Percentiles rank a stretch among this genome's conserved stretches.
These are phyloP conservation scores for Fusarium falciforme DNA, from an alignment of 2,329 filamentous ascomycete genomes.

Conservation along the genomic window DNA sequence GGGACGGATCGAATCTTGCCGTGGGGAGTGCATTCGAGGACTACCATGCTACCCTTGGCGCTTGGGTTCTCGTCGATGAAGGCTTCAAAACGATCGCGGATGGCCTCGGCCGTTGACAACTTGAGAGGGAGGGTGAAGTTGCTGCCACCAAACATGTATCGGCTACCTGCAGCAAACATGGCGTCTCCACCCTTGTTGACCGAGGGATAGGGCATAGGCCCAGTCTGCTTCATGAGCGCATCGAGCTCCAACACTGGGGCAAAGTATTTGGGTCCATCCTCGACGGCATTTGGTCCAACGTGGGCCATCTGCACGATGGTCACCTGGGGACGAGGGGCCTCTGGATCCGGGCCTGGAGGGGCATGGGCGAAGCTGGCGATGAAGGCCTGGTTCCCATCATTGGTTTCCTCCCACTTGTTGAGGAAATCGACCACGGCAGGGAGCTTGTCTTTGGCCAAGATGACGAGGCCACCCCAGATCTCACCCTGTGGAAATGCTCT, in stretches of 20 bases:
- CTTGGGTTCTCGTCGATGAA: constrained; percentile 29
- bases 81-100: constrained; percentile 26
- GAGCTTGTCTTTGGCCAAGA: constrained; percentile 43
- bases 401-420: constrained; percentile 43
- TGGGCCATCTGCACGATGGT: constrained; percentile 33
- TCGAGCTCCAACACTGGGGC: constrained; percentile 51
- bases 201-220: constrained; percentile 54
- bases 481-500: constrained; percentile 46
- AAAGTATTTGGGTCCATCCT: constrained; percentile 45
- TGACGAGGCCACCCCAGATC: constrained; percentile 46
- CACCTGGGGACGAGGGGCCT: constrained; percentile 29
- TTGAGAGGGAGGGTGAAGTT: constrained; percentile 56
- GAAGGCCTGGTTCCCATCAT: constrained; percentile 38
- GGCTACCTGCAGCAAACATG: constrained; percentile 50
- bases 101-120: constrained; percentile 35
- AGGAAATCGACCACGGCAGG: constrained; percentile 45
- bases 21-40: constrained; percentile 37
- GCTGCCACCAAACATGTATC: constrained; percentile 55
- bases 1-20: constrained; percentile 23
- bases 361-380: constrained; percentile 28
- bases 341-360: constrained; percentile 34
- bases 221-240: constrained; percentile 50
- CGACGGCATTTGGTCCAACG: constrained; percentile 31
- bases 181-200: constrained; percentile 54
- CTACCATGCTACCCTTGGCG: constrained; percentile 21